Evolutionary conservation across 1,284 basidiomycete genomes (phyloP).

Genomic region (Sporisorium iseilematis-ciliati): DNA sequence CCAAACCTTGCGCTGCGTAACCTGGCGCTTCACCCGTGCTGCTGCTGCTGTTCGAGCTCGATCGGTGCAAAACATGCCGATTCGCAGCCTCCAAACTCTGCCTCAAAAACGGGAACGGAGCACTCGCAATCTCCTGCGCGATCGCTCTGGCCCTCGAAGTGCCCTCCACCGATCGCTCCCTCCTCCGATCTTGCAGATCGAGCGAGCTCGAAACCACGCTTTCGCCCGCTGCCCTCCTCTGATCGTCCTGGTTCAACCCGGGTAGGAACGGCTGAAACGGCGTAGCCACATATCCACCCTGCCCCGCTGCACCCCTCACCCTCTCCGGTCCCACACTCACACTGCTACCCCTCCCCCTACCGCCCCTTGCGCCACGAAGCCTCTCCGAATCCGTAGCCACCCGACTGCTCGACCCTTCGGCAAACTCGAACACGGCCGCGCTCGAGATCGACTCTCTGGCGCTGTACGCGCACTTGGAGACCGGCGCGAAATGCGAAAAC

Average conservation of each 20-base stretch:
- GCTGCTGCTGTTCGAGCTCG: conserved; percentile 1
- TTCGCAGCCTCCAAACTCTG: conserved; percentile 33
- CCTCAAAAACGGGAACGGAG: conserved; percentile 42
- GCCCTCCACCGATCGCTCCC: no score
- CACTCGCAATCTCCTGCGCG: conserved; percentile 38
- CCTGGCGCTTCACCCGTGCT: not conserved
- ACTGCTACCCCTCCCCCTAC: conserved; percentile 21
- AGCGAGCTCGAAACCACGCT: conserved; percentile 32
- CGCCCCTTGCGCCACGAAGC: conserved; percentile 6
- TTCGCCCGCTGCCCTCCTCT: conserved; percentile 17
- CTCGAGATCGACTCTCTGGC: conserved; percentile 18
- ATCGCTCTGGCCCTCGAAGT: conserved; percentile 43
- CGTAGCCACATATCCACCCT: conserved; percentile 19
- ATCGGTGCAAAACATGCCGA: conserved; percentile 18
- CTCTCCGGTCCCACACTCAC: conserved; percentile 31
- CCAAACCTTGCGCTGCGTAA: conserved; percentile 13
- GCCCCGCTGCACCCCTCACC: not conserved
- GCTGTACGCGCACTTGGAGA: conserved; percentile 9
- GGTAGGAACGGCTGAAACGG: conserved; percentile 42
- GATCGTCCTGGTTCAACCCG: conserved; percentile 26
- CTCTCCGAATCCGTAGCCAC: conserved; percentile 29
- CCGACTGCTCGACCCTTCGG: conserved; percentile 19
- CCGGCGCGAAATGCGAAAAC: conserved; percentile 52
- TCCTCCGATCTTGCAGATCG: conserved; percentile 33
- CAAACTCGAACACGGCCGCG: conserved; percentile 37